Evolutionary conservation across 805 yeast genomes (phyloP).

Genomic region (Saccharomycopsis babjevae): DNA sequence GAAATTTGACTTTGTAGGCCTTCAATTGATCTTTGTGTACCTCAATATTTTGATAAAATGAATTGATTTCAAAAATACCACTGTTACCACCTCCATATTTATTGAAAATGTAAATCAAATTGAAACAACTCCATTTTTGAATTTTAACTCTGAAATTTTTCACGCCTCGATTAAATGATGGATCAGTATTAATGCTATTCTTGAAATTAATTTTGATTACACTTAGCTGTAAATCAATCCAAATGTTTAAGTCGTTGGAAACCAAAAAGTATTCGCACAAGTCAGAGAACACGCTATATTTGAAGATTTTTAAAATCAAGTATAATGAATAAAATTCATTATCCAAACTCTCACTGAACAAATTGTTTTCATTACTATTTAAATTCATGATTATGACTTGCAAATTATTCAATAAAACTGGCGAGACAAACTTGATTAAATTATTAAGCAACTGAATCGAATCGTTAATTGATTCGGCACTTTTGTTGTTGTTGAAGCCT

Average conservation of each 20-base stretch:
- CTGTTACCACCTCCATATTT: constrained; percentile 36
- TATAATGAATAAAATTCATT: constrained; percentile 33
- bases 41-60: constrained; percentile 8
- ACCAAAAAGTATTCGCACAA: constrained; percentile 42
- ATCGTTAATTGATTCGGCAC: constrained; percentile 10
- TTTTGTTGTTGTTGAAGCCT: constrained; percentile 27
- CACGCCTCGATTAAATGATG: constrained; percentile 35
- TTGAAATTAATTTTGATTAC: constrained; percentile 49
- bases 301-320: constrained; percentile 54
- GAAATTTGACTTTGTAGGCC: constrained; percentile 5
- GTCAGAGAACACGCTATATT: constrained; percentile 49
- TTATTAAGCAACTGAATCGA: constrained; percentile 9
- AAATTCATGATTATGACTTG: neutral
- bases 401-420: constrained; percentile 6
- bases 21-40: constrained; percentile 6
- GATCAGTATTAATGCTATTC: constrained; percentile 32
- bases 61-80: constrained; percentile 24
- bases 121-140: constrained; percentile 85
- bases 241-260: constrained; percentile 34
- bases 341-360: neutral
- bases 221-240: constrained; percentile 61
- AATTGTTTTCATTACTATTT: neutral
- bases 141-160: constrained; percentile 49
- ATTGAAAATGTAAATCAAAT: constrained; percentile 57
- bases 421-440: constrained; percentile 11